These are phyloP conservation scores for Starmerella lactis-condensi DNA, from an alignment of 805 yeast species.

Conservation along the genomic window DNA sequence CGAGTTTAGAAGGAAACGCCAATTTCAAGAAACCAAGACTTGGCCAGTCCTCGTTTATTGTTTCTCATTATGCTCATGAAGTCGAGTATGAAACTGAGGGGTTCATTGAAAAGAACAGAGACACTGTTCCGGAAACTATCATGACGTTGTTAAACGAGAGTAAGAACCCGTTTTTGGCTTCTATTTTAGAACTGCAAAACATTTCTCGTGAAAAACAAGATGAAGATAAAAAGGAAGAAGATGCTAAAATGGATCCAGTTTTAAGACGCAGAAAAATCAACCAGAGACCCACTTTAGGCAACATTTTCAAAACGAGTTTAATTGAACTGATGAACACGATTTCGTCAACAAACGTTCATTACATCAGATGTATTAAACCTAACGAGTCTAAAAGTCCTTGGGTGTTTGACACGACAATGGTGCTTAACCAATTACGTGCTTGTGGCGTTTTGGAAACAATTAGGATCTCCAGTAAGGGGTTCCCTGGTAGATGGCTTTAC, in stretches of 20 bases:
- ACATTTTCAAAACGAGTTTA: slow-evolving; percentile 79
- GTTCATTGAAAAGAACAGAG: slow-evolving; percentile 90
- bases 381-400: slow-evolving; percentile 87
- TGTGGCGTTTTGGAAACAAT: slow-evolving; percentile 98
- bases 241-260: slow-evolving; percentile 9
- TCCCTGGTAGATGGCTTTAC: slow-evolving; percentile 90
- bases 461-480: slow-evolving; percentile 91
- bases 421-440: slow-evolving; percentile 82
- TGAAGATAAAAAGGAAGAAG: slow-evolving; percentile 12
- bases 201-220: no score
- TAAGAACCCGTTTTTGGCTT: slow-evolving; percentile 43
- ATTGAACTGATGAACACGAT: slow-evolving; percentile 86
- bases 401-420: slow-evolving; percentile 92
- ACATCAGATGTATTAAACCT: slow-evolving; percentile 93
- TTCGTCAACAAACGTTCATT: slow-evolving; percentile 86
- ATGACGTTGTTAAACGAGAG: slow-evolving; percentile 63
- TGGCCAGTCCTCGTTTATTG: slow-evolving; percentile 78
- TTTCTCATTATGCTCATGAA: slow-evolving; percentile 85
- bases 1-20: slow-evolving; percentile 62
- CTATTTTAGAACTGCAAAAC: slow-evolving; percentile 33
- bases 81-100: slow-evolving; percentile 86
- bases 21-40: slow-evolving; percentile 84
- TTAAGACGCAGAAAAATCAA: slow-evolving; percentile 23
- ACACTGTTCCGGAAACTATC: slow-evolving; percentile 92
- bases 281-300: slow-evolving; percentile 77